Conservation (phyloP, 1,139 yeast genomes). For the Geotrichum carabidarum region DNA sequence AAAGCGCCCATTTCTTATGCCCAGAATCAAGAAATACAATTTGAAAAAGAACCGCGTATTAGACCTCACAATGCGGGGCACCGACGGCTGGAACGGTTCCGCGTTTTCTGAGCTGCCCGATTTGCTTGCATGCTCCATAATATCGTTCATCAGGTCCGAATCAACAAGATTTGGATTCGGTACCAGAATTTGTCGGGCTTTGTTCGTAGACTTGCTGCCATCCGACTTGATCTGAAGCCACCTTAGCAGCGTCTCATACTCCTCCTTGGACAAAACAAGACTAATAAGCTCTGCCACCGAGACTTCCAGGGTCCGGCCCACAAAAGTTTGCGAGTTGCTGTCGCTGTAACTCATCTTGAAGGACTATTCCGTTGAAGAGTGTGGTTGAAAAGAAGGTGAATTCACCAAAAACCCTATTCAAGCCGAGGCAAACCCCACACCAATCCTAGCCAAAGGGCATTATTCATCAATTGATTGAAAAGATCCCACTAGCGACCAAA, state of each 20-base stretch:
- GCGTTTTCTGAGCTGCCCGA: not conserved
- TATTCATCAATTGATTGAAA: too few relatives aligned
- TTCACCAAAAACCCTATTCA: too few relatives aligned
- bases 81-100: not conserved
- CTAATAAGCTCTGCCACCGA: slow-evolving; percentile 6
- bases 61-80: slow-evolving; percentile 7
- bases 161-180: slow-evolving; percentile 14
- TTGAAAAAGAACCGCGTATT: slow-evolving; percentile 11
- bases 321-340: not conserved
- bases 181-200: slow-evolving; percentile 2
- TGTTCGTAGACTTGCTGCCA: not conserved
- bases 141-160: slow-evolving; percentile 7
- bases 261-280: slow-evolving; percentile 9
- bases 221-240: not conserved
- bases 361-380: too few relatives aligned
- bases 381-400: not conserved
- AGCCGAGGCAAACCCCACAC: too few relatives aligned
- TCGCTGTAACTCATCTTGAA: not conserved
- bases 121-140: not conserved
- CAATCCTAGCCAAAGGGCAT: too few relatives aligned
- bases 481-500: too few relatives aligned
- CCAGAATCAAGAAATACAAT: slow-evolving; percentile 3
- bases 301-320: slow-evolving; percentile 5
- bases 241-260: slow-evolving; percentile 5
- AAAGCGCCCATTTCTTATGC: not conserved